These are phyloP conservation scores for Bipolaris sorokiniana DNA, from an alignment of 2,329 filamentous ascomycete genomes.

Conservation along the genomic window DNA sequence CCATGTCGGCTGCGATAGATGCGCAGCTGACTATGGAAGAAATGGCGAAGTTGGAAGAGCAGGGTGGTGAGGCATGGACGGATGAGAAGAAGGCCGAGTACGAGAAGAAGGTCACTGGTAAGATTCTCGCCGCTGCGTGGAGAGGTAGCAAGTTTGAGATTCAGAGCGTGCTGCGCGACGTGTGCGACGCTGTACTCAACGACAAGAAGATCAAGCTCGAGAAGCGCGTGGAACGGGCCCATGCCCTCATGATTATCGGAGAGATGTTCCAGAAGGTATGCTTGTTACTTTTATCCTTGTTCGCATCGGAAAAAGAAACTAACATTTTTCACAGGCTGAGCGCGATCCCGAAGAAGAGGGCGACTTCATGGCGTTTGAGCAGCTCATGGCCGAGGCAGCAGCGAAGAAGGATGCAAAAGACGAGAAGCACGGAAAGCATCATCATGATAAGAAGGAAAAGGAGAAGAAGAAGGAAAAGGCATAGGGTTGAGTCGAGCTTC, in stretches of 20 bases:
- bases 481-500: constrained; percentile 12
- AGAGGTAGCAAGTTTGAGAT: constrained; percentile 97
- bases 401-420: constrained; percentile 88
- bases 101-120: constrained; percentile 93
- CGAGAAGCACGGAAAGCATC: constrained; percentile 77
- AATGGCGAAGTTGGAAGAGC: constrained; percentile 95
- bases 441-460: constrained; percentile 47
- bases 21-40: constrained; percentile 99
- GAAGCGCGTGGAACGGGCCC: constrained; percentile 89
- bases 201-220: constrained; percentile 77
- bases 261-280: constrained; percentile 87
- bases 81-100: constrained; percentile 97
- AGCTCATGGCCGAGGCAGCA: constrained; percentile 94
- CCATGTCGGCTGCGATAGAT: constrained; percentile 93
- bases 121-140: constrained; percentile 97
- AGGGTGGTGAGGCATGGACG: constrained; percentile 95
- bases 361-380: constrained; percentile 98
- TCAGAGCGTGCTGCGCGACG: constrained; percentile 90
- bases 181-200: constrained; percentile 86
- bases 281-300: constrained; percentile 9
- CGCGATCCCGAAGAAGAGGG: constrained; percentile 95
- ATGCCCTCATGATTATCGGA: constrained; percentile 86
- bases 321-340: constrained; percentile 66
- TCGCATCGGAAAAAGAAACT: background rate
- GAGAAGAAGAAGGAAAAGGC: constrained; percentile 36